Evolutionary conservation across 2,329 filamentous ascomycete genomes (phyloP), one percentile per base, ranked within the genome.

Genomic region (Colletotrichum sp.): DNA sequence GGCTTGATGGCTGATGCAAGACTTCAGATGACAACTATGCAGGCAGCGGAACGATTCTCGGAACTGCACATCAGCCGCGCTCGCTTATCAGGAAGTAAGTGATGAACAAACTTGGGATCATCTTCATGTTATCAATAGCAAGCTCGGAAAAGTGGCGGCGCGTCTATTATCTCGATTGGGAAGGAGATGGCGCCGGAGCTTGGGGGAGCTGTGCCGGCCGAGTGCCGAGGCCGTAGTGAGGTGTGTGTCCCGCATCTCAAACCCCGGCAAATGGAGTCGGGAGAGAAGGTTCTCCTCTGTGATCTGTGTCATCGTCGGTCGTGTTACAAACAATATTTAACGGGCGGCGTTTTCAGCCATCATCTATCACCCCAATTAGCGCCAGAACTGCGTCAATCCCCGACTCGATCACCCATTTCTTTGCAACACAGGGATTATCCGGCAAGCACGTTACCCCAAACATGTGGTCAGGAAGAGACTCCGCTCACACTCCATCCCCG

Each of bases 401-500:
- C 59, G 30, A 62, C 19, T 25, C 30, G 8, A 30, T 13, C 27
- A 13, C 27, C 12, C 29, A n/a, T 62, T n/a, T 29, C 55, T 62
- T 32, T 13, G 59, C 27, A 52, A 52, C 6, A 62, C 59, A 30
- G 30, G 59, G 30, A 32, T 34, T 19, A 62, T 30, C 59, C 59
- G 29, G 16, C 59, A 34, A 13, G 27, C 19, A 30, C 19, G 3
- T 6, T 13, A 15, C 22, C 62, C 25, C 62, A 16, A 25, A 29
- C 30, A 72, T 67, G 61, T n/a, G 22, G 9, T 16, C 32, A 16
- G 39, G 8, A 16, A 27, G 19, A 29, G 49, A 25, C 27, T 36
- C 68, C 29, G 29, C 34, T 12, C 78, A 79, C 29, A 62, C 25
- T 9, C 34, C 73, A 22, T 79, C 69, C 34, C 72, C 77, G 15